Evolutionary conservation across 441 rosid species (phyloP), one percentile per base, ranked within the genome.

Genomic region (Croton setiger): DNA sequence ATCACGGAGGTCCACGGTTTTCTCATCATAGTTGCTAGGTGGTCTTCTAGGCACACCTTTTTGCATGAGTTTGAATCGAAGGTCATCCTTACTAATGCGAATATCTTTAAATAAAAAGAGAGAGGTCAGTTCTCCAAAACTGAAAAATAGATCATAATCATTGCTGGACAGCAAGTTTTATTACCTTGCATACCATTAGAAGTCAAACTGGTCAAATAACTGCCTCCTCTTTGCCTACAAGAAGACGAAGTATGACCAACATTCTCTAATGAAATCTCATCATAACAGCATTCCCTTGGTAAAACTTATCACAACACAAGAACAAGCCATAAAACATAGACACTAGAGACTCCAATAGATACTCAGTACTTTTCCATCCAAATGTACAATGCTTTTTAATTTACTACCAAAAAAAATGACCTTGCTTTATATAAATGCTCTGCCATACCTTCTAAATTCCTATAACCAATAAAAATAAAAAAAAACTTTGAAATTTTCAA

Each of bases 11-110:
- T 88, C 96, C 77, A 80, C 36, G 54, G 65, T 76, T 68, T 80
- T 81, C 39, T 69, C 69, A 35, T 78, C 85, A 49, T 77, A 71
- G 60, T 84, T 84, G 78, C 76, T 80, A 66, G 72, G 83, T 71
- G 76, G 66, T 70, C 68, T 80, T 72, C 80, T 84, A 80, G 75
- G 74, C 20, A 72, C 74, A 52, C 74, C 87, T 72, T 88, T 93
- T 79, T 76, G 89, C 85, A 89, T 60, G 81, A 93, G 92, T 72
- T 94, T 91, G 74, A 81, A 77, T 27, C 97, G 87, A 35, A 91
- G 96, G 79, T 91, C 93, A 73, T 84, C 81, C 83, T 77, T 81
- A 64, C 86, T 83, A 68, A 92, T 73, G 74, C 55, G 83, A 75
- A 67, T 67, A 79, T 75, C 96, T 91, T 80, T 55, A 70, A 75